Evolutionary conservation across 371 early-diverging fungal genomes (phyloP), one percentile per base, ranked within the genome.

Genomic region (Mucor saturninus): DNA sequence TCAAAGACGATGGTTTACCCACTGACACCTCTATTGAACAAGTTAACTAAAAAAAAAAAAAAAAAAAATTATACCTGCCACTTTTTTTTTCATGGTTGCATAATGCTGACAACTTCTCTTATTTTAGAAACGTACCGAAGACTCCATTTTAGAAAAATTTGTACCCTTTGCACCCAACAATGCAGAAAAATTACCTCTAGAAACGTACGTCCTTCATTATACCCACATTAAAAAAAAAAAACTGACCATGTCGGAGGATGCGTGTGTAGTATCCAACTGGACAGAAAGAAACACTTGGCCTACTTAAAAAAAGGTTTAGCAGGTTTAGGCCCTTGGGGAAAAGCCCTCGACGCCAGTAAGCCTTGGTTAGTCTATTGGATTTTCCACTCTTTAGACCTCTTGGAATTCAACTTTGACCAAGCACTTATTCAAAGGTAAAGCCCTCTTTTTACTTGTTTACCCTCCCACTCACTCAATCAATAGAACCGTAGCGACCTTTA

Each of bases 351-450:
- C 71, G 92, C 98, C 3, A 88, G 89, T 67, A 89, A 89, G 67
- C 95, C 98, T 6, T 98, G 98, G 98, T 64, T 98, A 10, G 71
- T 86, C 2, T 96, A 92, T 71, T 98, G 98, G 98, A 89, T 91
- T 26, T 60, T 93, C 11, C 96, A 96, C 63, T 76, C 94, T 0
- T 76, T 96, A 13, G 91, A 90, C 60, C 73, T 97, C 8, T 69
- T 98, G 35, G 89, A 86, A 21, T 65, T 76, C 45, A 67, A 64
- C 15, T 64, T 89, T 31, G 68, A 85, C 14, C 60, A 59, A 1
- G 68, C 62, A 2, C 45, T 77, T 4, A 74, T 75, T n/a, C 59
- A 76, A 28, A 79, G 89, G 86, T 86, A 58, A n/a, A 6, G 5
- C 21, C 21, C 21, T 21, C 21, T 21, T 21, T 21, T 21, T 21